phyloP scores from a whole-genome alignment of 108 stramenopile genomes.

The Discostella pseudostelligera region DNA sequence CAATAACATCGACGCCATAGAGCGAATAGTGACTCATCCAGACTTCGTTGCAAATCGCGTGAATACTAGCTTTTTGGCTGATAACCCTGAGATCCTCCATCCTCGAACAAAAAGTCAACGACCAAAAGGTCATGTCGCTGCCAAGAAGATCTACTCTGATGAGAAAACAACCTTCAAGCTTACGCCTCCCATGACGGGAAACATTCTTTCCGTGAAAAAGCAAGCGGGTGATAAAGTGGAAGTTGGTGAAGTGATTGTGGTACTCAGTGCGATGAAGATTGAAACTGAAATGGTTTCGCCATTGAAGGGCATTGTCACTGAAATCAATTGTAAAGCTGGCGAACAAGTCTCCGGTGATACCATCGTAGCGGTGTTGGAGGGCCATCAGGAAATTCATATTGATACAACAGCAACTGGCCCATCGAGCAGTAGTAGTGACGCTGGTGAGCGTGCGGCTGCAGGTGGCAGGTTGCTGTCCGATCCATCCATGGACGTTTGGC shows the following conservation, averaged over 20 bases:
- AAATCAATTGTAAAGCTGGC: constrained; percentile 47
- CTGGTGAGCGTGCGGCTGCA: constrained; percentile 1
- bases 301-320: constrained; percentile 53
- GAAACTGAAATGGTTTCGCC: constrained; percentile 74
- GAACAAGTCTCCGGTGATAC: constrained; percentile 64
- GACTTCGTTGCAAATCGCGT: constrained; percentile 58
- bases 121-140: constrained; percentile 17
- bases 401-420: constrained; percentile 3
- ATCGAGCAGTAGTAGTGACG: background rate
- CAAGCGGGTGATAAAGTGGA: constrained; percentile 62
- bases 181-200: constrained; percentile 78
- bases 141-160: constrained; percentile 29
- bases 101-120: constrained; percentile 19
- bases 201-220: constrained; percentile 64
- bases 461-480: constrained; percentile 13
- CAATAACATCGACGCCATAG: constrained; percentile 59
- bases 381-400: constrained; percentile 41
- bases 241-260: constrained; percentile 67
- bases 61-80: constrained; percentile 68
- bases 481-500: constrained; percentile 43
- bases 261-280: constrained; percentile 88
- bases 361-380: constrained; percentile 54
- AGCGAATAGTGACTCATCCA: constrained; percentile 60
- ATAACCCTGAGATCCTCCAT: constrained; percentile 42
- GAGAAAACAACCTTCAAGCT: constrained; percentile 52